A percentile compares a stretch with the other conserved stretches of the same genome.
phyloP scores from a whole-genome alignment of 2,329 filamentous ascomycete genomes.

The Ophiocordyceps polyrhachis-furcata region DNA sequence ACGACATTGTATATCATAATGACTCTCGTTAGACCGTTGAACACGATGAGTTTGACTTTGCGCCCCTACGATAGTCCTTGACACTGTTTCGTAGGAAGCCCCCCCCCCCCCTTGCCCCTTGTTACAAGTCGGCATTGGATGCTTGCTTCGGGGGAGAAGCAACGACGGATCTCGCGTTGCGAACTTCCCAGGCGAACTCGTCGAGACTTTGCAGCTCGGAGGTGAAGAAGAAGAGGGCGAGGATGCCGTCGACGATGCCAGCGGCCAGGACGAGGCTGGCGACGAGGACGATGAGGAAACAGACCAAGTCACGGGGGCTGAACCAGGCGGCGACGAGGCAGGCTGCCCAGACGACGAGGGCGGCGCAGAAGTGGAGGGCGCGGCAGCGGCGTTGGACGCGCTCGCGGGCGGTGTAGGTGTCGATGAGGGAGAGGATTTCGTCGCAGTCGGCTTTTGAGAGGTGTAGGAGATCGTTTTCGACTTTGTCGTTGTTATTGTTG shows the following conservation, averaged over 20 bases:
- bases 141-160: not conserved
- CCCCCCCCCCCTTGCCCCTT: no score
- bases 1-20: no score
- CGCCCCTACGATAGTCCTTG: no score
- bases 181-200: constrained; percentile 90
- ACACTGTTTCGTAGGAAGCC: no score
- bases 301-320: constrained; percentile 53
- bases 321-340: constrained; percentile 79
- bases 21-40: no score
- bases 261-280: constrained; percentile 59
- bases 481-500: no score
- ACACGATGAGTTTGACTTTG: no score
- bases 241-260: constrained; percentile 67
- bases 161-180: constrained; percentile 39
- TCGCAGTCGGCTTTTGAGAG: constrained; percentile 24
- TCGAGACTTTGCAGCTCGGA: constrained; percentile 65
- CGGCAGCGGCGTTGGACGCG: constrained; percentile 52
- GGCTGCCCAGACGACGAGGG: constrained; percentile 47
- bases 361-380: constrained; percentile 51
- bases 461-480: not conserved
- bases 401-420: constrained; percentile 53
- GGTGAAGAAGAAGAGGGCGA: constrained; percentile 73
- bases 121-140: no score
- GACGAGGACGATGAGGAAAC: constrained; percentile 64
- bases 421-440: constrained; percentile 53